A percentile compares a stretch with the other conserved stretches of the same genome.
Conservation (phyloP, 192 early-diverging fungal species). For the Linnemannia elongata region DNA sequence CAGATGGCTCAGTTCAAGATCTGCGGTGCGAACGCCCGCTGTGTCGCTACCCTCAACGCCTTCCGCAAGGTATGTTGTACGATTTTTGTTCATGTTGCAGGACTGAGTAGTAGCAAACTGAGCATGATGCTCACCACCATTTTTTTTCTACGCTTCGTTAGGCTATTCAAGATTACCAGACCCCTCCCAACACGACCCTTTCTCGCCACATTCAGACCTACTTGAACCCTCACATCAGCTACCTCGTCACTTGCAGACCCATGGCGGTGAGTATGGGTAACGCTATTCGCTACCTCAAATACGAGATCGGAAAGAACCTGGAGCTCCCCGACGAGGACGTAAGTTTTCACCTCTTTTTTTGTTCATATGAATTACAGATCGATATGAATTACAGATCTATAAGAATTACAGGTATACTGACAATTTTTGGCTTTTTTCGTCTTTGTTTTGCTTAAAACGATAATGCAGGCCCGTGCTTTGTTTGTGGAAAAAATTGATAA, state of each 20-base stretch:
- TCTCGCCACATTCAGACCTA: constrained; percentile 84
- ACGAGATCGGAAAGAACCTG: constrained; percentile 84
- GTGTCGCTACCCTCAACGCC: constrained; percentile 87
- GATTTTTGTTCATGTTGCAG: neutral
- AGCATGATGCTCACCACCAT: neutral
- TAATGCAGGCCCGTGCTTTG: constrained; percentile 71
- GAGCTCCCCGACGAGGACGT: constrained; percentile 91
- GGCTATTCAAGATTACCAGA: constrained; percentile 92
- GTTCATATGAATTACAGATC: neutral
- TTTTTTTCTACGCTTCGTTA: constrained; percentile 38
- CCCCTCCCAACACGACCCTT: constrained; percentile 86
- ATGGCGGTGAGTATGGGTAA: constrained; percentile 96
- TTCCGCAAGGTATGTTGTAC: constrained; percentile 77
- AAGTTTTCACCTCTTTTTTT: constrained; percentile 41
- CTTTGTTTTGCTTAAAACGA: neutral
- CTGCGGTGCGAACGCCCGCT: constrained; percentile 91
- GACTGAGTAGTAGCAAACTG: neutral
- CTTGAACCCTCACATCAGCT: constrained; percentile 92
- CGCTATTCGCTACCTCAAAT: constrained; percentile 91
- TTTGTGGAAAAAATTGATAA: constrained; percentile 83
- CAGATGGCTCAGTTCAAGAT: constrained; percentile 91
- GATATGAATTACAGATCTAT: no score
- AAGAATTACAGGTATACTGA: neutral
- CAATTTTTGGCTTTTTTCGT: neutral
- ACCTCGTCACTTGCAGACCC: constrained; percentile 84